A percentile compares a stretch with the other conserved stretches of the same genome.
Conservation (phyloP, 2,329 filamentous ascomycete genomes). For the Aurifilum marmelostoma region DNA sequence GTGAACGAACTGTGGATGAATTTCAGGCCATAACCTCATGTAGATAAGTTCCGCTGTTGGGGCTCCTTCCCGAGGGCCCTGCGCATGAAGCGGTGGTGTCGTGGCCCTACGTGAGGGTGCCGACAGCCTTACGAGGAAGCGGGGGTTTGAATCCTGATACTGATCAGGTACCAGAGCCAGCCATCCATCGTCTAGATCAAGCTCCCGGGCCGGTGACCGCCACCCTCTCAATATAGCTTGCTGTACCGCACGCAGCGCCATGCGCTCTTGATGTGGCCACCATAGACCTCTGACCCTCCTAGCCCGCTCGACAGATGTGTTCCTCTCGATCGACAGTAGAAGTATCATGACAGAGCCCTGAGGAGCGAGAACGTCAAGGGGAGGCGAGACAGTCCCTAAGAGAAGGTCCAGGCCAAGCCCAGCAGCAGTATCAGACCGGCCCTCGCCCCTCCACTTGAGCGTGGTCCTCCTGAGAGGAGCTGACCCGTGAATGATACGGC, state of each 20-base stretch:
- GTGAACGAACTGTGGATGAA: not conserved
- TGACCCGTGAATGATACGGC: not conserved
- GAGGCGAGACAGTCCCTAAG: not conserved
- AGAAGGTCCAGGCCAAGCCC: not conserved
- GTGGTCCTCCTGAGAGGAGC: not conserved
- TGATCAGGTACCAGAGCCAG: not conserved
- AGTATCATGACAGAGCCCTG: not conserved
- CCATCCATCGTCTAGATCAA: not conserved
- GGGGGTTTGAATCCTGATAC: not conserved
- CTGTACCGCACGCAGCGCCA: not conserved
- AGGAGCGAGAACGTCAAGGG: not conserved
- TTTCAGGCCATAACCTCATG: not conserved
- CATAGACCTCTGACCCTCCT: not conserved
- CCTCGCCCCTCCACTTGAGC: not conserved
- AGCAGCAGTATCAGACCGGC: not conserved
- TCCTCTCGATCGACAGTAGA: not conserved
- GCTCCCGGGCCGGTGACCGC: not conserved
- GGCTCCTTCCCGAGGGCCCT: not conserved
- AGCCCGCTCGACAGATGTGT: no score
- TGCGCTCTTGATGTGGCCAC: not conserved
- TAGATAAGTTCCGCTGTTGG: not conserved
- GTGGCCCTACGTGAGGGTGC: not conserved
- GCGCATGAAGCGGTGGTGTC: not conserved
- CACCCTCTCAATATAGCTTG: not conserved
- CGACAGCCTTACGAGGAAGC: constrained; percentile 2